Evolutionary conservation across 2,329 filamentous ascomycete genomes (phyloP).

Genomic region (Aspergillus amoenus): DNA sequence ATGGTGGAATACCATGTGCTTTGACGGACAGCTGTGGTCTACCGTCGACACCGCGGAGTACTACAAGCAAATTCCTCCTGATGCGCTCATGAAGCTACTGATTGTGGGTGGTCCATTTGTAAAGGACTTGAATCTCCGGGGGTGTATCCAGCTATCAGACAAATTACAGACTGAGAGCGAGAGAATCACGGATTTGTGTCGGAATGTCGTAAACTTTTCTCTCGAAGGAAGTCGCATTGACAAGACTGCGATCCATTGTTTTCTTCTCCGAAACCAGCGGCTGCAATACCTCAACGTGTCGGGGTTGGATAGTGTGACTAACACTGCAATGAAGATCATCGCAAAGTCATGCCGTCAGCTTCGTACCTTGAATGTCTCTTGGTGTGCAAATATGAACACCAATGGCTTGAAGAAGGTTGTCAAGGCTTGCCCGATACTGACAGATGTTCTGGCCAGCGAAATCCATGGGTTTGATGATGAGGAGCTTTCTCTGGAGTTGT

Average conservation of each 20-base stretch:
- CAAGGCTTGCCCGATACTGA: conserved; percentile 68
- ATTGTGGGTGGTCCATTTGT: conserved; percentile 84
- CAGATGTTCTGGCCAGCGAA: conserved; percentile 79
- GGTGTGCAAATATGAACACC: conserved; percentile 85
- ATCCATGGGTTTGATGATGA: conserved; percentile 75
- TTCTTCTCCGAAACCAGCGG: conserved; percentile 72
- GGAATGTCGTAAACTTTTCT: conserved; percentile 82
- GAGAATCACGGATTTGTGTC: conserved; percentile 74
- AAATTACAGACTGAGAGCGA: conserved; percentile 71
- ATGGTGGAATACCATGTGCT: conserved; percentile 78
- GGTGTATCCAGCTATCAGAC: conserved; percentile 85
- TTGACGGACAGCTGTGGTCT: conserved; percentile 92
- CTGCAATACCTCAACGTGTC: conserved; percentile 85
- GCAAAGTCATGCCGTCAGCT: conserved; percentile 76
- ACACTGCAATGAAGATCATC: conserved; percentile 83
- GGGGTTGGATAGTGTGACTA: conserved; percentile 72
- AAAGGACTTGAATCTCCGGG: conserved; percentile 83
- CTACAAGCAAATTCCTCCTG: conserved; percentile 81
- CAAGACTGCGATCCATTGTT: conserved; percentile 72
- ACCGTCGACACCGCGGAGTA: conserved; percentile 81
- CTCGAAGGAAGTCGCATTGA: conserved; percentile 89
- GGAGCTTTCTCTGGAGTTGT: conserved; percentile 71
- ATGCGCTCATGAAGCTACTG: conserved; percentile 82
- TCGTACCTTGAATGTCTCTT: conserved; percentile 85
- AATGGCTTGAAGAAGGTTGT: conserved; percentile 72